Conservation (phyloP, 805 yeast genomes). For the Nakazawaea wickerhamii region DNA sequence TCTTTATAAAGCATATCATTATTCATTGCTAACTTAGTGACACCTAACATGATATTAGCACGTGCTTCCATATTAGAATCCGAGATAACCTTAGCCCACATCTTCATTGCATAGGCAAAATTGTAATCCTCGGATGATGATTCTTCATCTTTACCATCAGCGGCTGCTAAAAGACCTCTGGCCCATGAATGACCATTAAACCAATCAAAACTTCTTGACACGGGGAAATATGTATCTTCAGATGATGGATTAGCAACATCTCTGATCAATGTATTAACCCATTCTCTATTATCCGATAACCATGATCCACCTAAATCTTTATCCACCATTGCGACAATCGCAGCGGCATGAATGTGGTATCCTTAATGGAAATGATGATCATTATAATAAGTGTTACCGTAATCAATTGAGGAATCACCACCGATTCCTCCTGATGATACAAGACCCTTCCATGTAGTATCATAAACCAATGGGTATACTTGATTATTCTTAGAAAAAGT, state of each 20-base stretch:
- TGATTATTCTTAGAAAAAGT: conserved; percentile 69
- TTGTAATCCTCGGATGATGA: conserved; percentile 68
- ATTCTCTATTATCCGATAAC: conserved; percentile 40
- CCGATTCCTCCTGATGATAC: conserved; percentile 58
- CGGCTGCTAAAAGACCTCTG: conserved; percentile 54
- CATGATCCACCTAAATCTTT: conserved; percentile 44
- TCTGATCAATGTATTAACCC: conserved; percentile 57
- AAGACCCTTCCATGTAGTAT: conserved; percentile 72
- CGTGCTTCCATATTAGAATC: conserved; percentile 48
- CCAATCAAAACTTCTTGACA: conserved; percentile 64
- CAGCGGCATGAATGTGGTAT: conserved; percentile 78
- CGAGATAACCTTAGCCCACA: conserved; percentile 59
- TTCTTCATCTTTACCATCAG: conserved; percentile 70
- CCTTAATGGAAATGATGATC: conserved; percentile 91
- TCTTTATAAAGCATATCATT: conserved; percentile 45
- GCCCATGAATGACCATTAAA: conserved; percentile 75
- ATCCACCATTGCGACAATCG: conserved; percentile 68
- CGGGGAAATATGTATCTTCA: conserved; percentile 54
- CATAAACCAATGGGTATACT: conserved; percentile 69
- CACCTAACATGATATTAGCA: conserved; percentile 53
- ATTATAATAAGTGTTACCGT: conserved; percentile 72
- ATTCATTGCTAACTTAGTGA: conserved; percentile 50
- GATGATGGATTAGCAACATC: conserved; percentile 62
- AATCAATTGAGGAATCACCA: conserved; percentile 39
- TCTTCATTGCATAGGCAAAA: conserved; percentile 60